Evolutionary conservation across 1,284 basidiomycete genomes (phyloP).

Genomic region (Cryptococcus maquisensis): DNA sequence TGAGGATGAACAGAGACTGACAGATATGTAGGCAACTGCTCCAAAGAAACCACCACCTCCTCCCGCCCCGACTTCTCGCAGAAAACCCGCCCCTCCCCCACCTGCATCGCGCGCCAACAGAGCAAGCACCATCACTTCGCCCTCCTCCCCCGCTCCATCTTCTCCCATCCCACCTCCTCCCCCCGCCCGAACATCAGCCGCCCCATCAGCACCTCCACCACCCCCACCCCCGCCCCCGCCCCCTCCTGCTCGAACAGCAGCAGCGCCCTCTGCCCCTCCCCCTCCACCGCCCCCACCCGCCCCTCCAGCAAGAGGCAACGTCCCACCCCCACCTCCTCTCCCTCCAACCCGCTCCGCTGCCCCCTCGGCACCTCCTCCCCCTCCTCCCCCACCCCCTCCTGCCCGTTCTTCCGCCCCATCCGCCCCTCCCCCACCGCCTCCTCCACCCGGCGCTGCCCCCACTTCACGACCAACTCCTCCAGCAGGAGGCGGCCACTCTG

Average conservation of each 20-base stretch:
- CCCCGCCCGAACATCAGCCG: slow-evolving; percentile 33
- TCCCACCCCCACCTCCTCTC: slow-evolving; percentile 22
- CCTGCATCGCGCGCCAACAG: slow-evolving; percentile 46
- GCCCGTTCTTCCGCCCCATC: slow-evolving; percentile 71
- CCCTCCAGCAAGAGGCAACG: slow-evolving; percentile 4
- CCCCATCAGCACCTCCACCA: slow-evolving; percentile 20
- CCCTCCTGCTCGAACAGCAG: slow-evolving; percentile 7
- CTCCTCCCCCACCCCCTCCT: slow-evolving; percentile 37
- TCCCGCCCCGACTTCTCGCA: slow-evolving; percentile 44
- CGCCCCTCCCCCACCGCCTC: slow-evolving; percentile 75
- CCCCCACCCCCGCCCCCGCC: slow-evolving; percentile 15
- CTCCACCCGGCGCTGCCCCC: slow-evolving; percentile 54
- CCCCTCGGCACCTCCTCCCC: slow-evolving; percentile 40
- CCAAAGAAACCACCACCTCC: slow-evolving; percentile 41
- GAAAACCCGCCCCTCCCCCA: slow-evolving; percentile 49
- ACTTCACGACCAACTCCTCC: slow-evolving; percentile 44
- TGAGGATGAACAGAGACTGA: background rate
- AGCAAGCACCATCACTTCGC: slow-evolving; percentile 33
- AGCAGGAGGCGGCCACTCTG: slow-evolving; percentile 52
- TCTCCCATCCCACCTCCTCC: slow-evolving; percentile 41
- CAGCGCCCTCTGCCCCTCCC: slow-evolving; percentile 36
- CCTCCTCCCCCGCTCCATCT: slow-evolving; percentile 43
- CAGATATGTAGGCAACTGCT: slow-evolving; percentile 18
- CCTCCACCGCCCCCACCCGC: slow-evolving; percentile 29
- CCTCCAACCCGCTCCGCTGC: slow-evolving; percentile 16